These are phyloP conservation scores for Xylaria sp. DNA, from an alignment of 2,329 filamentous ascomycete genomes.

Conservation along the genomic window DNA sequence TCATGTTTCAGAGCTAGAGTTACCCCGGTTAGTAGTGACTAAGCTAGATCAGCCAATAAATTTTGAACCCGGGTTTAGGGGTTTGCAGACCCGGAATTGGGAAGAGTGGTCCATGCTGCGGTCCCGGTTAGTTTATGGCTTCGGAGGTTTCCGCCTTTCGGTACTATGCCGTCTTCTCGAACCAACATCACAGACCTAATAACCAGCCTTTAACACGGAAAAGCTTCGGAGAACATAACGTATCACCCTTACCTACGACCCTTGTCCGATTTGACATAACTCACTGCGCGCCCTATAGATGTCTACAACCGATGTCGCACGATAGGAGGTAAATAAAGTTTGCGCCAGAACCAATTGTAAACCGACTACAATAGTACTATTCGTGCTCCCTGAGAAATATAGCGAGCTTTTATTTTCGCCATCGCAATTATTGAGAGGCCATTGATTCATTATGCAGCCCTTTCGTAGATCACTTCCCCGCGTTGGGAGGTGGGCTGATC, in stretches of 20 bases:
- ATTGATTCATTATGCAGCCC: conserved; percentile 33
- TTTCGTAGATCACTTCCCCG: conserved; percentile 33
- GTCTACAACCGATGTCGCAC: not conserved
- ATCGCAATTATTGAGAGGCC: not conserved
- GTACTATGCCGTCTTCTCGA: not conserved
- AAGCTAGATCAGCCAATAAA: not conserved
- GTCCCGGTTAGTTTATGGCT: not conserved
- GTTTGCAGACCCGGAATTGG: conserved; percentile 2
- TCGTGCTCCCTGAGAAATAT: not conserved
- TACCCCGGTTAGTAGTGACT: not conserved
- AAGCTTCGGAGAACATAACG: not conserved
- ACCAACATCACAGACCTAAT: not conserved
- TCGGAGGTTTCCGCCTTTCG: conserved; percentile 16
- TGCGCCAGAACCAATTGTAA: not conserved
- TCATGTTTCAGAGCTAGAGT: conserved; percentile 40
- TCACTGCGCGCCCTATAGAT: not conserved
- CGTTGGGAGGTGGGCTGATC: conserved; percentile 23
- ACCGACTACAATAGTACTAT: not conserved
- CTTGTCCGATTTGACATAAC: not conserved
- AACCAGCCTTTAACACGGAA: not conserved
- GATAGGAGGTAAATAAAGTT: not conserved
- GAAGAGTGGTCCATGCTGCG: conserved; percentile 17
- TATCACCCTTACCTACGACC: not conserved
- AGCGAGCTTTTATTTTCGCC: not conserved
- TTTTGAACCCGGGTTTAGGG: not conserved